Base-by-base conservation (phyloP, 2,329 filamentous ascomycete genomes). In the Tolypocladium ovalisporum region DNA sequence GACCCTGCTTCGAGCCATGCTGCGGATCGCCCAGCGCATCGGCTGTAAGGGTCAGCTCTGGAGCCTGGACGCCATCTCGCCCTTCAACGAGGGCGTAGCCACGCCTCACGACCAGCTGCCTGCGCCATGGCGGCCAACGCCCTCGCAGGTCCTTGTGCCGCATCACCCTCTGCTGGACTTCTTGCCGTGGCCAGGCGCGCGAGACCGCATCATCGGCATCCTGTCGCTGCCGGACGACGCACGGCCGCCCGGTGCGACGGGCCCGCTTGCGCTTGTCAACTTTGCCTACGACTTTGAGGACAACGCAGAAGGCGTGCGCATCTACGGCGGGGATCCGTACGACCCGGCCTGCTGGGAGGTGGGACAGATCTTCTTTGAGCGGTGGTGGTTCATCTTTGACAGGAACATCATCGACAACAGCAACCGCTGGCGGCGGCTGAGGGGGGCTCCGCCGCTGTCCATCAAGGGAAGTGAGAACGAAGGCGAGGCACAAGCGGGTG, bases 371-470 rank as follows among this genome's bases (percentile, higher is more conserved):
- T 67, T 84, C 27, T 84, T 83, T 66, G 75, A 78, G 66, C 73
- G 76, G 44, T 85, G 82, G 82, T 85, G 80, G 80, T 84, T 82
- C 68, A 67, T 81, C 39, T 79, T 85, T 64, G 81, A 85, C 62
- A 65, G 72, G 10, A 70, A 71, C 13, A 74, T 84, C 19, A 67
- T 85, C n/a, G 74, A 77, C 51, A 74, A 73, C 55, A 81, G 79
- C 63, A 84, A 85, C 66, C 68, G 72, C 54, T 74, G 75, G 73
- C 72, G 81, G 60, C 70, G 62, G 55, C 63, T 75, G 56, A 73
- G 80, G 56, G 81, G 80, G 0, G 73, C 76, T 7, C 62, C 68
- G 7, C 64, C 65, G 29, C 61, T 74, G 56, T 52, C 44, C 17
- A 15, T 62, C 36, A 56, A 52, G n/a, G 54, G 35, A 12, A 27